Percentiles rank a stretch among this genome's conserved stretches.
Conservation (phyloP, 2,329 filamentous ascomycete species). For the Penicillium corylophilum region DNA sequence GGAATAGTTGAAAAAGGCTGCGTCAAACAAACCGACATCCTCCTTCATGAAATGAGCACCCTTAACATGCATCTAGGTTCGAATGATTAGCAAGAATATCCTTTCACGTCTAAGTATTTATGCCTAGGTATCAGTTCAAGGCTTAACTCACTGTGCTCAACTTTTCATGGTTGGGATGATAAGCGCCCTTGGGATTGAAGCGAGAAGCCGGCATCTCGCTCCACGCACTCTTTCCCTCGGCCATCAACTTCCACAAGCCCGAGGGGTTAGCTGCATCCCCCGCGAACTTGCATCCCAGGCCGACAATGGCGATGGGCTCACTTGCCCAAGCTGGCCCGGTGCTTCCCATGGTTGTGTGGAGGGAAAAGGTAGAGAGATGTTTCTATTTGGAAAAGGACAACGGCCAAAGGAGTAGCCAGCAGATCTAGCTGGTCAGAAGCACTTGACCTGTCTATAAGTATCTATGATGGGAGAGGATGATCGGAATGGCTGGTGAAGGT, state of each 20-base stretch:
- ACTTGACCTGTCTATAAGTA: too few relatives aligned
- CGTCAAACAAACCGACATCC: conserved; percentile 15
- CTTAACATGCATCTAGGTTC: not conserved
- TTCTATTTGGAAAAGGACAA: too few relatives aligned
- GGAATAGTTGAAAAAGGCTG: conserved; percentile 14
- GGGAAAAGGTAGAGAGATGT: too few relatives aligned
- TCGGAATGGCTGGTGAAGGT: too few relatives aligned
- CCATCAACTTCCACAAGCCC: not conserved
- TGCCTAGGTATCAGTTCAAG: too few relatives aligned
- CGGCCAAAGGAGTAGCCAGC: too few relatives aligned
- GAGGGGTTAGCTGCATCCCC: conserved; percentile 18
- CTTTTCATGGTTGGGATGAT: conserved; percentile 3
- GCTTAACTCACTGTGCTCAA: not conserved
- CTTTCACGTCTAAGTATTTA: not conserved
- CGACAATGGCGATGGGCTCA: conserved; percentile 29
- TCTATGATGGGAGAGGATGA: too few relatives aligned
- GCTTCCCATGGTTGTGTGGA: not conserved
- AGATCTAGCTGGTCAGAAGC: too few relatives aligned
- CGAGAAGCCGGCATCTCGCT: conserved; percentile 8
- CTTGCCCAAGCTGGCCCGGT: conserved; percentile 1
- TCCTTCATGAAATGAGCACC: conserved; percentile 16
- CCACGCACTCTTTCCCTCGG: not conserved
- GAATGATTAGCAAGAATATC: not conserved
- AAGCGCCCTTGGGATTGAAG: not conserved
- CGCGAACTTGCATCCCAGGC: conserved; percentile 25